These are phyloP conservation scores for Halophytophthora batemanensis DNA, from an alignment of 352 stramenopile species.

Conservation along the genomic window DNA sequence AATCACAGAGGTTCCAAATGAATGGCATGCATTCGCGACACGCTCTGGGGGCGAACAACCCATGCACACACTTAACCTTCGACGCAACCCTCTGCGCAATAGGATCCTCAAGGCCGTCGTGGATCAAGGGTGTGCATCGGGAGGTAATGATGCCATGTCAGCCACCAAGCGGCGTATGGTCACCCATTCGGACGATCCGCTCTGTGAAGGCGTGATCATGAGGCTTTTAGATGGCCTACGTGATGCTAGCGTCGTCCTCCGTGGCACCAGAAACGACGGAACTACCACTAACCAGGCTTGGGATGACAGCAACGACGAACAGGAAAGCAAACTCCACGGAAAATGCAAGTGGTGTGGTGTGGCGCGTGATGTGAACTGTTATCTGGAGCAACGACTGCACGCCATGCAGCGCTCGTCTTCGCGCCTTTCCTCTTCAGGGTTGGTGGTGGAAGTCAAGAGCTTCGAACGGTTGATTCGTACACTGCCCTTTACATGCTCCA, in stretches of 20 bases:
- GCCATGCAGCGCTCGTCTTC: conserved; percentile 13
- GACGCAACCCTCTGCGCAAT: conserved; percentile 43
- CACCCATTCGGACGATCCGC: conserved; percentile 16
- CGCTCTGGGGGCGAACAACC: conserved; percentile 21
- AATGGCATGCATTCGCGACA: conserved; percentile 44
- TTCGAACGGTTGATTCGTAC: conserved; percentile 40
- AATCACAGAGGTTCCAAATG: conserved; percentile 35
- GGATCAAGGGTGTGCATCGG: conserved; percentile 18
- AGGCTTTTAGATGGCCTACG: conserved; percentile 55
- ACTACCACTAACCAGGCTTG: conserved; percentile 14
- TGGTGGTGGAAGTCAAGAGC: conserved; percentile 28
- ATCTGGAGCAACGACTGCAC: conserved; percentile 34
- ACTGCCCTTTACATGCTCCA: conserved; percentile 38
- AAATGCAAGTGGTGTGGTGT: conserved; percentile 43
- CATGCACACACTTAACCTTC: conserved; percentile 40
- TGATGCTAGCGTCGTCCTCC: conserved; percentile 16
- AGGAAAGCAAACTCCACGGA: conserved; percentile 4
- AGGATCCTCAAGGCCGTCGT: conserved; percentile 22
- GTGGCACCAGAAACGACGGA: neutral
- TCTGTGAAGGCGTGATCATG: conserved; percentile 44
- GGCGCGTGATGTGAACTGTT: conserved; percentile 40
- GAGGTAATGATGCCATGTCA: conserved; percentile 6
- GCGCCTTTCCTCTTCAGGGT: neutral
- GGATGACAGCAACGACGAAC: conserved; percentile 22
- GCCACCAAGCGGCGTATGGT: neutral